Evolutionary conservation across 495 filamentous ascomycete genomes (phyloP), one percentile per base, ranked within the genome.

Genomic region (Parathielavia appendiculata): DNA sequence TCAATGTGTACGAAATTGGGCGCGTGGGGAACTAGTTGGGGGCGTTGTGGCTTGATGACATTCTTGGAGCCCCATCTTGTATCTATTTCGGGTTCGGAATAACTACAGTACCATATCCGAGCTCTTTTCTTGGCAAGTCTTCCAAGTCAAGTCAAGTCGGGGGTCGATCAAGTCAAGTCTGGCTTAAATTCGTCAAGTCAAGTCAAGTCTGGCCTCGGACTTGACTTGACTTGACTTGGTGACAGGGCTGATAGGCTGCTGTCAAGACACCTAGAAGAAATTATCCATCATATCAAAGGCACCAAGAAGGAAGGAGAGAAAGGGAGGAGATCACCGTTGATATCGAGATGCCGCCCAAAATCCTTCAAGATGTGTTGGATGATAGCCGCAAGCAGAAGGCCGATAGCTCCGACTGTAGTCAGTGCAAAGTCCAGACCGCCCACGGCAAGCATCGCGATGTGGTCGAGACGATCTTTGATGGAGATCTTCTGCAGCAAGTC

Each of bases 201-300:
- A n/a, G n/a, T n/a, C n/a, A n/a, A n/a, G n/a, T n/a, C n/a, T n/a
- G n/a, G n/a, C n/a, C n/a, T n/a, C n/a, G n/a, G n/a, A n/a, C n/a
- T n/a, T n/a, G n/a, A n/a, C n/a, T n/a, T n/a, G n/a, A n/a, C n/a
- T n/a, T n/a, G n/a, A n/a, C n/a, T n/a, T n/a, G n/a, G n/a, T n/a
- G n/a, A n/a, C n/a, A n/a, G n/a, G n/a, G n/a, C n/a, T n/a, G n/a
- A 56, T 39, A 56, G 32, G 54, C 54, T 56, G 54, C 54, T 56
- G 43, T 43, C 54, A 39, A 56, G 54, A 43, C 43, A 56, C 54
- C 32, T 56, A 4, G 54, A 56, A 48, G 54, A 48, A 22, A 38
- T 56, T 48, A 16, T 48, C 54, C 32, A 39, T 48, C 32, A 56
- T 14, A 56, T 56, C 20, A 47, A 56, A 56, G 43, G 54, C 11